These are phyloP conservation scores for Conoideocrella luteorostrata DNA, from an alignment of 2,329 filamentous ascomycete genomes.

Conservation along the genomic window DNA sequence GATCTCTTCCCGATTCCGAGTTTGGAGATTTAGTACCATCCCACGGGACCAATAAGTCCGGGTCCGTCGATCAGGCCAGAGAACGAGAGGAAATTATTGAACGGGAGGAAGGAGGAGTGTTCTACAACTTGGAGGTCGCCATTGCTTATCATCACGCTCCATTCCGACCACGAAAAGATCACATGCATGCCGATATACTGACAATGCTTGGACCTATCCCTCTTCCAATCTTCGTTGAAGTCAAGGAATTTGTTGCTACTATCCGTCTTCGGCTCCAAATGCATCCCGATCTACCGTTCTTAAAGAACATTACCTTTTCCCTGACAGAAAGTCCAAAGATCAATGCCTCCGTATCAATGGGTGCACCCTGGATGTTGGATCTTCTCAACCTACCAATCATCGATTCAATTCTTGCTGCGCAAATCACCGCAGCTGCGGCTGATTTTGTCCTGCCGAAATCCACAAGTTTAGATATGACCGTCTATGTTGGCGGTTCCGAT, in stretches of 20 bases:
- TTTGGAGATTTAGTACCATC: neutral
- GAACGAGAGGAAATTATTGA: neutral
- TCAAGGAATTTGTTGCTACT: neutral
- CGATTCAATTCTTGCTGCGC: neutral
- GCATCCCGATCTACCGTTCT: neutral
- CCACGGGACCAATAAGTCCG: neutral
- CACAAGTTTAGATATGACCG: neutral
- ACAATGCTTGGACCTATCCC: neutral
- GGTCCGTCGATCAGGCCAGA: neutral
- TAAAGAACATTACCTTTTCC: neutral
- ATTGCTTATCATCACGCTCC: neutral
- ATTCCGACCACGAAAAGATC: neutral
- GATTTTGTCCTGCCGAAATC: neutral
- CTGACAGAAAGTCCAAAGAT: neutral
- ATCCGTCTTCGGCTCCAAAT: neutral
- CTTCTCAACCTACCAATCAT: neutral
- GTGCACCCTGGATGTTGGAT: neutral
- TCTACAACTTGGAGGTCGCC: neutral
- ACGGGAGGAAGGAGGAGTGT: neutral
- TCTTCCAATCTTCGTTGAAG: neutral
- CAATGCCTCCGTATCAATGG: neutral
- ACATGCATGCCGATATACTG: neutral
- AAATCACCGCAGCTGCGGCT: neutral
- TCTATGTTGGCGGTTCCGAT: neutral
- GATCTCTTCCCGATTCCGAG: neutral